phyloP scores from a whole-genome alignment of 352 stramenopile species.

The Phytopythium sindhum region DNA sequence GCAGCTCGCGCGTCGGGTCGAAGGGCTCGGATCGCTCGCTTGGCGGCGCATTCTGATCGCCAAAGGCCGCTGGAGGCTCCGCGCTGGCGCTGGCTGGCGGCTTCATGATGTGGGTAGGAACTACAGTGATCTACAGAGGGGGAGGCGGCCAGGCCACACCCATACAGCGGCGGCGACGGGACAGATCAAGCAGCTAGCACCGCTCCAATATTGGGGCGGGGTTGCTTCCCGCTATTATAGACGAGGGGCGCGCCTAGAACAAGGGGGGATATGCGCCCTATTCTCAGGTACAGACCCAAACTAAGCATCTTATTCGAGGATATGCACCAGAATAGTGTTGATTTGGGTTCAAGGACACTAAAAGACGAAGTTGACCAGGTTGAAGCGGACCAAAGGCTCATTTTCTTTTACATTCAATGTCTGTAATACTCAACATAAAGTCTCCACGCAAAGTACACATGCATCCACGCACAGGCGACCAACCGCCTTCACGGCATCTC shows the following conservation, averaged over 20 bases:
- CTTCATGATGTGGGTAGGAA: neutral
- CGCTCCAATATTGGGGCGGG: neutral
- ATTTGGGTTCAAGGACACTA: neutral
- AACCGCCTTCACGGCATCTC: slow-evolving; percentile 12
- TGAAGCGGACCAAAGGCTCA: neutral
- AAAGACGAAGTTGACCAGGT: neutral
- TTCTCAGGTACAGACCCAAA: neutral
- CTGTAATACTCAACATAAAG: neutral
- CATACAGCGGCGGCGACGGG: neutral
- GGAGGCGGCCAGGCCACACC: neutral
- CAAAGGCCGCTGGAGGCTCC: neutral
- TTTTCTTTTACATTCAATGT: neutral
- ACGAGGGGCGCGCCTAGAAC: neutral
- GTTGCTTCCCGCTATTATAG: neutral
- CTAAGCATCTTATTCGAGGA: neutral
- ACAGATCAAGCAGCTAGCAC: neutral
- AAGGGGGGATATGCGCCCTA: neutral
- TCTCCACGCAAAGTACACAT: neutral
- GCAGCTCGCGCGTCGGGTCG: slow-evolving; percentile 4
- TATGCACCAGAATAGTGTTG: neutral
- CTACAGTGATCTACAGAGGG: neutral
- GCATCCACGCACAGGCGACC: neutral
- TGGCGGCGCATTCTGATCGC: neutral
- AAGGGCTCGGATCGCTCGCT: neutral
- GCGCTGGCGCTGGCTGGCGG: neutral